Base-by-base conservation (phyloP, 148 eudicot genomes). In the Vaccinium myrtillus region DNA sequence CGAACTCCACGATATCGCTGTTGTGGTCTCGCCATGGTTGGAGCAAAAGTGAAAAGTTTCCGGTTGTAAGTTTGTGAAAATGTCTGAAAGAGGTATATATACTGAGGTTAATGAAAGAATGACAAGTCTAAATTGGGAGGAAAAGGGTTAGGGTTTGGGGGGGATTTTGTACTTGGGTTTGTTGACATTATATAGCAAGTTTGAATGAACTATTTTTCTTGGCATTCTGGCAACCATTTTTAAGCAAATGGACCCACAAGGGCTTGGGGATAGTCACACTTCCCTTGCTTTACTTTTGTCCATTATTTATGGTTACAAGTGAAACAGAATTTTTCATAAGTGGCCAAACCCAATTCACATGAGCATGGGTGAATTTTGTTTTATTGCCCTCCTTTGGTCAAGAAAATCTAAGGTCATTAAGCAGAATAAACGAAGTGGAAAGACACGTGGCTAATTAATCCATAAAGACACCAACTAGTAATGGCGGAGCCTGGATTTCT, bases 1-100 rank as follows among this genome's bases (percentile, higher is more conserved):
- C 94, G 90, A 48, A 92, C 94, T 15, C 93, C 92, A 3, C 93
- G 88, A 74, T 86, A 91, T 5, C 92, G 87, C 56, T 90, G 93
- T 75, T 90, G 91, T 8, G 93, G 88, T 75, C 92, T 84, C 36
- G 87, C 89, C 93, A 91, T 91, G 78, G 83, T 25, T n/a, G 81
- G 46, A 16, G 8, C 51, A 6, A 8, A 75, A 75, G 2, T 50
- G 59, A 77, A 51, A 77, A 15, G 30, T 77, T 77, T 77, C 21
- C 1, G 14, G 49, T n/a, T 6, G 11, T 11, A 78, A 54, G 65
- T 30, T 78, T 54, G 81, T 25, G 49, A 55, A 54, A 50, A 54
- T 78, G 48, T 30, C 65, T 54, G 63, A 30, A 32, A 15, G 63
- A 8, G 81, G 32, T 32, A 43, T 43, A 43, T 43, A 30, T 10